Conservation (phyloP, 2,329 filamentous ascomycete species). For the Hymenotorrendiella dingleyae region DNA sequence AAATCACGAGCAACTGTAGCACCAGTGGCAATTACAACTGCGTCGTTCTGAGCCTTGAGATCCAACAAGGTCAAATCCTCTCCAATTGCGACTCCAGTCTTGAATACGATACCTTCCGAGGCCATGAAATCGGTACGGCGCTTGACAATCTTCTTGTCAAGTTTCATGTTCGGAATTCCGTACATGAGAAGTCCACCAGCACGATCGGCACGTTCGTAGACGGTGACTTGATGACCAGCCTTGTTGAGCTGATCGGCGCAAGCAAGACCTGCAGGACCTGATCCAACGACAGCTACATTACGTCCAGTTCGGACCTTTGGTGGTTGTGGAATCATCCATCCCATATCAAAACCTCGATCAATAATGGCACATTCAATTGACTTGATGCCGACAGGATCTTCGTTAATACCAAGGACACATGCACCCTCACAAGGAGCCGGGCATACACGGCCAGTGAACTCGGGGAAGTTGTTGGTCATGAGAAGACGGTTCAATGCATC, state of each 20-base stretch:
- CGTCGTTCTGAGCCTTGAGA: constrained; percentile 69
- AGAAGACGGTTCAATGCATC: constrained; percentile 87
- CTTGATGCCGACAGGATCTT: constrained; percentile 96
- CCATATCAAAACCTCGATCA: constrained; percentile 94
- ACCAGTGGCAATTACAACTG: constrained; percentile 86
- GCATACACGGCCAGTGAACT: constrained; percentile 95
- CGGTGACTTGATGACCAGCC: constrained; percentile 79
- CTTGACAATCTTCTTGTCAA: constrained; percentile 96
- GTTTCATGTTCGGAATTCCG: constrained; percentile 98
- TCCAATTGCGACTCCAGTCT: constrained; percentile 71
- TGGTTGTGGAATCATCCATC: constrained; percentile 86
- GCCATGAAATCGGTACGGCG: constrained; percentile 94
- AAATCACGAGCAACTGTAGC: constrained; percentile 90
- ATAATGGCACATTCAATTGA: constrained; percentile 98
- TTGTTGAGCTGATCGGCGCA: constrained; percentile 91
- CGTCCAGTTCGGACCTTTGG: constrained; percentile 81
- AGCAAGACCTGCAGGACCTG: constrained; percentile 85
- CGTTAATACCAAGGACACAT: constrained; percentile 93
- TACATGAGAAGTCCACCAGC: constrained; percentile 94
- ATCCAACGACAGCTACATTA: constrained; percentile 82
- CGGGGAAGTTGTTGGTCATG: constrained; percentile 98
- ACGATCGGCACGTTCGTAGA: constrained; percentile 90
- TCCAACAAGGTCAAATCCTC: constrained; percentile 65
- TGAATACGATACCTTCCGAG: constrained; percentile 77
- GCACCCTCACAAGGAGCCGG: constrained; percentile 95